Evolutionary conservation across 148 eudicot species (phyloP).

Genomic region (Dianthus caryophyllus): DNA sequence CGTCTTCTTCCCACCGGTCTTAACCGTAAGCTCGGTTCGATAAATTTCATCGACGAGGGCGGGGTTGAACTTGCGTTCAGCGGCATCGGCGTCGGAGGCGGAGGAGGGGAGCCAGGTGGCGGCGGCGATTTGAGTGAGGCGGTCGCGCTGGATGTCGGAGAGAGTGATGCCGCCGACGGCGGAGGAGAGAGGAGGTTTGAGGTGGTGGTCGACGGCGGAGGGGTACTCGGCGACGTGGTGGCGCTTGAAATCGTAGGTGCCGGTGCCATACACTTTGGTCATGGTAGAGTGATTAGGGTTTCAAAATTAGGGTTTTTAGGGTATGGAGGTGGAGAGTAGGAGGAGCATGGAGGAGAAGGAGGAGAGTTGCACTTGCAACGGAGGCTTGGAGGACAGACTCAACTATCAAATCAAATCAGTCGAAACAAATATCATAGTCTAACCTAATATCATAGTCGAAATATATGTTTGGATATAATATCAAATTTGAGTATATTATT

Average conservation of each 20-base stretch:
- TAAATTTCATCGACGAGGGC: conserved; percentile 81
- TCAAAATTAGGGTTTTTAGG: too few relatives aligned
- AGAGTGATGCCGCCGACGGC: conserved; percentile 65
- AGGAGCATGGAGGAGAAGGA: too few relatives aligned
- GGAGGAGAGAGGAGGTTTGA: conserved; percentile 23
- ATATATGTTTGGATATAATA: too few relatives aligned
- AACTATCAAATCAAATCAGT: too few relatives aligned
- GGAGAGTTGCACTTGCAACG: too few relatives aligned
- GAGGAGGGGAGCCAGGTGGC: conserved; percentile 50
- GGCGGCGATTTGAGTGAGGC: conserved; percentile 67
- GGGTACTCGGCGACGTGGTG: conserved; percentile 98
- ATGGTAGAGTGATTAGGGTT: conserved; percentile 19
- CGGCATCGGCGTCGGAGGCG: not conserved
- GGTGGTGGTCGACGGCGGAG: conserved; percentile 21
- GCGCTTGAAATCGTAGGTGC: conserved; percentile 78
- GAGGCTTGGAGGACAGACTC: too few relatives aligned
- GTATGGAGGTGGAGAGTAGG: too few relatives aligned
- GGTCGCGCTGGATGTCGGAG: conserved; percentile 72
- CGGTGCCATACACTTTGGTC: conserved; percentile 88
- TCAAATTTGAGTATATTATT: too few relatives aligned
- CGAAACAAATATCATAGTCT: too few relatives aligned
- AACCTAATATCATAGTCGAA: too few relatives aligned
- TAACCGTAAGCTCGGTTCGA: conserved; percentile 62
- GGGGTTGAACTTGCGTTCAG: not conserved
- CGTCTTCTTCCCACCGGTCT: conserved; percentile 51